Evolutionary conservation across 352 stramenopile genomes (phyloP).

Genomic region (Pythium monospermum): DNA sequence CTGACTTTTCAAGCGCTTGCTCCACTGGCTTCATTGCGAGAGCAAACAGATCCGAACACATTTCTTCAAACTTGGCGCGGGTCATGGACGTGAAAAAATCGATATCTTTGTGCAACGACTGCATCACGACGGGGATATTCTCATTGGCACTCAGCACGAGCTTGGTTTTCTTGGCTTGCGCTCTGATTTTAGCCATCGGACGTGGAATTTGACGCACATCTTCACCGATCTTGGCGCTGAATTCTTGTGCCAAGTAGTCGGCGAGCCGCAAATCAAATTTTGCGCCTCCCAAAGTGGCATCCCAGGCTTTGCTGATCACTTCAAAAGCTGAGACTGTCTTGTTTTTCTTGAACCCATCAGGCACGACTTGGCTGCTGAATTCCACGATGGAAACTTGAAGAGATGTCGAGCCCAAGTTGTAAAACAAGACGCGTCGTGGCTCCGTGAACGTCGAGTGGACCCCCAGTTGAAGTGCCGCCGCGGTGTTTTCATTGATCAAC

Average conservation of each 20-base stretch:
- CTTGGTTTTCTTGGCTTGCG: constrained; percentile 96
- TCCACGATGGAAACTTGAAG: constrained; percentile 87
- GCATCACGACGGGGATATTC: constrained; percentile 94
- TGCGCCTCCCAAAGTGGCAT: constrained; percentile 88
- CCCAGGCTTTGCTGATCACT: constrained; percentile 93
- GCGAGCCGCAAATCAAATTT: constrained; percentile 92
- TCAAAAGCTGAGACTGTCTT: constrained; percentile 91
- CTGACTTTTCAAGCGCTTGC: constrained; percentile 79
- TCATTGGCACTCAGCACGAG: constrained; percentile 96
- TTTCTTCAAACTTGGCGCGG: constrained; percentile 89
- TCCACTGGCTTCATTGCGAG: constrained; percentile 84
- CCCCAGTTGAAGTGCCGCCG: constrained; percentile 94
- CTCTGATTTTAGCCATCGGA: constrained; percentile 94
- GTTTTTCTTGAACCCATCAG: constrained; percentile 89
- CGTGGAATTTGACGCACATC: constrained; percentile 89
- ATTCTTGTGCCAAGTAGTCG: constrained; percentile 92
- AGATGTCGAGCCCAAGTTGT: constrained; percentile 95
- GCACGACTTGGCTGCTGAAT: constrained; percentile 81
- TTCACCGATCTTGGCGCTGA: constrained; percentile 89
- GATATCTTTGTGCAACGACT: constrained; percentile 92
- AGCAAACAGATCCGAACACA: constrained; percentile 86
- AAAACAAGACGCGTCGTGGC: constrained; percentile 94
- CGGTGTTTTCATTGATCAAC: constrained; percentile 98
- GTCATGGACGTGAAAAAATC: constrained; percentile 92
- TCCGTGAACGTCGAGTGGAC: constrained; percentile 90